These are phyloP conservation scores for Monascus purpureus DNA, from an alignment of 495 filamentous ascomycete genomes.

Conservation along the genomic window DNA sequence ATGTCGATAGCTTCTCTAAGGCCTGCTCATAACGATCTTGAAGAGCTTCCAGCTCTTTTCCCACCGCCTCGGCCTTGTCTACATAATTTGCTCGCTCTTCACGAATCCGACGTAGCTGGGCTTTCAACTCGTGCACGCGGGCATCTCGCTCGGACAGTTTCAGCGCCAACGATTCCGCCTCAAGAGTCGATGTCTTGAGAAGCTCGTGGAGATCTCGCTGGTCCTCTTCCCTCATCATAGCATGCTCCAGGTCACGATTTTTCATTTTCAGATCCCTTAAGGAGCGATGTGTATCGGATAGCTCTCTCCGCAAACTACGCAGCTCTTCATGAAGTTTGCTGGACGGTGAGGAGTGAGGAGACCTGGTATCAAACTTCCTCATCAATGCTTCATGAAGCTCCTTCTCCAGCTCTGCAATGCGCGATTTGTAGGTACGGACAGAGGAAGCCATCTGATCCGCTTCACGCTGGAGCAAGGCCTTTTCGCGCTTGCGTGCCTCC, in stretches of 20 bases:
- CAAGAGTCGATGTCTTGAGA: slow-evolving; percentile 51
- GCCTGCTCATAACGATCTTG: slow-evolving; percentile 38
- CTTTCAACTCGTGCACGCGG: slow-evolving; percentile 40
- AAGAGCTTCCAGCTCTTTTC: slow-evolving; percentile 39
- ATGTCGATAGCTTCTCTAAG: slow-evolving; percentile 28
- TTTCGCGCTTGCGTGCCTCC: slow-evolving; percentile 51
- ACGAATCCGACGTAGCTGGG: slow-evolving; percentile 40
- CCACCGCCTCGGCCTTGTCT: slow-evolving; percentile 31
- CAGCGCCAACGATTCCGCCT: slow-evolving; percentile 49
- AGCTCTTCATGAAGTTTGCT: slow-evolving; percentile 45
- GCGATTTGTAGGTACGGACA: slow-evolving; percentile 38
- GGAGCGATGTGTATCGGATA: slow-evolving; percentile 46
- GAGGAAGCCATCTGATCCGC: slow-evolving; percentile 41
- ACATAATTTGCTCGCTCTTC: slow-evolving; percentile 42
- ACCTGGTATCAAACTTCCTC: slow-evolving; percentile 30
- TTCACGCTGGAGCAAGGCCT: slow-evolving; percentile 48
- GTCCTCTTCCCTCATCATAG: slow-evolving; percentile 39
- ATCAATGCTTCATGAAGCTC: slow-evolving; percentile 41
- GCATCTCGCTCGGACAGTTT: slow-evolving; percentile 39
- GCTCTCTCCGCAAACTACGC: slow-evolving; percentile 44
- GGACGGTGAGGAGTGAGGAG: slow-evolving; percentile 38
- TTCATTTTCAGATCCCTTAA: slow-evolving; percentile 42
- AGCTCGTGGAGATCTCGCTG: slow-evolving; percentile 52
- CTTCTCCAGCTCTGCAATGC: slow-evolving; percentile 41
- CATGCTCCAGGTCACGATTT: slow-evolving; percentile 32